phyloP scores from a whole-genome alignment of 2,329 filamentous ascomycete species.

The Colletotrichum scovillei region DNA sequence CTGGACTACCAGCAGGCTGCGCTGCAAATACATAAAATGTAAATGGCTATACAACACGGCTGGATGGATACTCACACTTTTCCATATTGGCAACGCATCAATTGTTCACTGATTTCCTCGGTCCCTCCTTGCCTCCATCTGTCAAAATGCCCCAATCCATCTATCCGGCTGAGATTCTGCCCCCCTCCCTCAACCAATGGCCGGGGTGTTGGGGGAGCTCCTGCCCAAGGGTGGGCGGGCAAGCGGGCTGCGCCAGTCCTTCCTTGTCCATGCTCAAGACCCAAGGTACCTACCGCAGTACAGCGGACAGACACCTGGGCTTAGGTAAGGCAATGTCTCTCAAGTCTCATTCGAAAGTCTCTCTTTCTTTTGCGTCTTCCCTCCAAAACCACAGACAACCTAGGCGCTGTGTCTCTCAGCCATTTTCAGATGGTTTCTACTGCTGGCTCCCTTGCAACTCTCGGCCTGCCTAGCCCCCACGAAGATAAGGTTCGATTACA shows the following conservation, averaged over 20 bases:
- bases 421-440: not conserved
- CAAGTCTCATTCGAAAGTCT: not conserved
- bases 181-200: slow-evolving; percentile 40
- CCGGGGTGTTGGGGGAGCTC: slow-evolving; percentile 43
- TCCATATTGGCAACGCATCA: not conserved
- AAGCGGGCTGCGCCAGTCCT: slow-evolving; percentile 31
- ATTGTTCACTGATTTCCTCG: not conserved
- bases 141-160: slow-evolving; percentile 10
- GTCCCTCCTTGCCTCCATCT: not conserved
- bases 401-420: not conserved
- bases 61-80: not conserved
- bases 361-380: not conserved
- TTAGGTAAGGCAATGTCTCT: slow-evolving; percentile 4
- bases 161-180: slow-evolving; percentile 14
- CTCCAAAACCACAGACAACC: not conserved
- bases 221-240: slow-evolving; percentile 16
- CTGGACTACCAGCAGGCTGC: not conserved
- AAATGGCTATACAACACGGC: not conserved
- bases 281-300: not conserved
- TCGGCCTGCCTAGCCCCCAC: not conserved
- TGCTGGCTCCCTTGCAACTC: not conserved
- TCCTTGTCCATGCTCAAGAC: slow-evolving; percentile 12
- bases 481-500: not conserved
- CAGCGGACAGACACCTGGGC: not conserved
- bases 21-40: not conserved